These are phyloP conservation scores for Coprinopsis strossmayeri DNA, from an alignment of 768 basidiomycete species.

Conservation along the genomic window DNA sequence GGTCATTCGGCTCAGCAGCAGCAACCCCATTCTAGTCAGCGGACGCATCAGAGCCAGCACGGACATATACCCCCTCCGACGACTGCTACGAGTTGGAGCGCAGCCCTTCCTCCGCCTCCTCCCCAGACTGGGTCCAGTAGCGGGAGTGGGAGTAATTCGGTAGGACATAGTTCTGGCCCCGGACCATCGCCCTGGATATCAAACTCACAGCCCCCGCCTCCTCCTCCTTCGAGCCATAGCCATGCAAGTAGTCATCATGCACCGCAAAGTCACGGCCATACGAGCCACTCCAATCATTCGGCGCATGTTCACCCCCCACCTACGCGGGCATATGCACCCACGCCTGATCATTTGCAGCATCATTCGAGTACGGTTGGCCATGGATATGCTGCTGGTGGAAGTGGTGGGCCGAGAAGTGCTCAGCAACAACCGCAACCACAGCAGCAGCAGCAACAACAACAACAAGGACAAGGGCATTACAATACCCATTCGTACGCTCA, in stretches of 20 bases:
- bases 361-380: background rate
- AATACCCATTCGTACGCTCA: slow-evolving; percentile 8
- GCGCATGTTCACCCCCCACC: background rate
- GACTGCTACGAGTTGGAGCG: background rate
- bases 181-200: background rate
- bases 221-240: too few species aligned
- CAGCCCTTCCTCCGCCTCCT: background rate
- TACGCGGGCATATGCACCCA: slow-evolving; percentile 1
- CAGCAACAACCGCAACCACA: background rate
- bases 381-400: background rate
- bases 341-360: background rate
- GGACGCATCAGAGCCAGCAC: too few species aligned
- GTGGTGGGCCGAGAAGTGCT: background rate
- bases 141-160: background rate
- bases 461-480: slow-evolving; percentile 3
- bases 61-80: background rate
- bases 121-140: background rate
- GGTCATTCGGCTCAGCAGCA: too few species aligned
- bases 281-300: too few species aligned
- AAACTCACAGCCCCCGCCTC: background rate
- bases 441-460: slow-evolving; percentile 3
- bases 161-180: background rate
- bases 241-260: too few species aligned
- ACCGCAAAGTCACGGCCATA: too few species aligned
- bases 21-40: too few species aligned